Conservation (phyloP, 306 rosid genomes). For the Glycine latifolia region DNA sequence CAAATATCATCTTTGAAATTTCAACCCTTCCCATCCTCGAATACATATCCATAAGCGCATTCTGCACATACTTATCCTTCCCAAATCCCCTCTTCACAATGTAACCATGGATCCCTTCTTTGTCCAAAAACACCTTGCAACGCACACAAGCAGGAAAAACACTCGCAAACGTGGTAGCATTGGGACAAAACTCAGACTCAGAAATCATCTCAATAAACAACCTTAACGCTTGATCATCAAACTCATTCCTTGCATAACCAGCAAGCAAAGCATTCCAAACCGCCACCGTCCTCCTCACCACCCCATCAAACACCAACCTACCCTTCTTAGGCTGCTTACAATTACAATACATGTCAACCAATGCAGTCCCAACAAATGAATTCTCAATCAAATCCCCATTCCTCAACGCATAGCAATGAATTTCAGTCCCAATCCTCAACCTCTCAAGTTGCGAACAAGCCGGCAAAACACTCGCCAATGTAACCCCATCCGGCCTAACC, state of each 20-base stretch:
- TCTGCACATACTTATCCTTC: conserved; percentile 73
- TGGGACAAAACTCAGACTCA: conserved; percentile 55
- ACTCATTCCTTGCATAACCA: conserved; percentile 74
- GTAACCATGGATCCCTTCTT: conserved; percentile 76
- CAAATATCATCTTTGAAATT: conserved; percentile 64
- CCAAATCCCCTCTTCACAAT: conserved; percentile 67
- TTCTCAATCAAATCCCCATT: conserved; percentile 60
- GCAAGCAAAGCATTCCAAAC: conserved; percentile 88
- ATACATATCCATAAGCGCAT: conserved; percentile 90
- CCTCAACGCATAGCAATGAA: conserved; percentile 72
- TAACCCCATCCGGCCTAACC: conserved; percentile 72
- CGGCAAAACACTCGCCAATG: conserved; percentile 80
- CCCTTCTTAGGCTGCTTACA: conserved; percentile 66
- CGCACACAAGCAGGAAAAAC: conserved; percentile 76
- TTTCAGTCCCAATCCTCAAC: conserved; percentile 67
- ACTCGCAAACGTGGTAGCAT: conserved; percentile 75
- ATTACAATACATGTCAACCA: conserved; percentile 91
- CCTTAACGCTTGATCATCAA: conserved; percentile 64
- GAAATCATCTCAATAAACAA: conserved; percentile 71
- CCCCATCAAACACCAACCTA: conserved; percentile 62
- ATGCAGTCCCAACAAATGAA: conserved; percentile 77
- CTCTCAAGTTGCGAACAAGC: conserved; percentile 84
- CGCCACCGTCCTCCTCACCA: conserved; percentile 54
- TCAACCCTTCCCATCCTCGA: conserved; percentile 68
- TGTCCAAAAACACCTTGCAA: conserved; percentile 51